A percentile compares a stretch with the other conserved stretches of the same genome.
Conservation (phyloP, 352 stramenopile genomes). For the Phytophthora pluvialis region DNA sequence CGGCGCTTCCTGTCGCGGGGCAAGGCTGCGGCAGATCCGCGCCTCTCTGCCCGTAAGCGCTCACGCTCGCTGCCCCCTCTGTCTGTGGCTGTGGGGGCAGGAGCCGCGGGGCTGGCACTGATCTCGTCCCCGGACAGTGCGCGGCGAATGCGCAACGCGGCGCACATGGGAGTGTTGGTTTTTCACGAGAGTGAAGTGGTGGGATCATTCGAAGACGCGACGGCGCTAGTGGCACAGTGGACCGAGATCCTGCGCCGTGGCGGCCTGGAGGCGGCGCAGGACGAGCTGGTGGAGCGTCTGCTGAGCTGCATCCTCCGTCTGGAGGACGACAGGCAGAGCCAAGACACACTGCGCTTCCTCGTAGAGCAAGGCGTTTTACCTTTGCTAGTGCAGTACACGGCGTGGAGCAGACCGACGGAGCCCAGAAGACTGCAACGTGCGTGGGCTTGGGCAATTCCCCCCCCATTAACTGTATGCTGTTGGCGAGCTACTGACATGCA, state of each 20-base stretch:
- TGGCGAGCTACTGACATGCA: background rate
- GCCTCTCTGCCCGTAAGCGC: constrained; percentile 12
- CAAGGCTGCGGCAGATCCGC: background rate
- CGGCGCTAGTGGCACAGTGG: constrained; percentile 9
- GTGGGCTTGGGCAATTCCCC: constrained; percentile 13
- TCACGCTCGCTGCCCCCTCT: constrained; percentile 22
- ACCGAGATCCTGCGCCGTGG: constrained; percentile 18
- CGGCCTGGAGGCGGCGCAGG: constrained; percentile 24
- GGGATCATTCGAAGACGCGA: constrained; percentile 13
- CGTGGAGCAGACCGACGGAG: constrained; percentile 41
- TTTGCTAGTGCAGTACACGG: constrained; percentile 48
- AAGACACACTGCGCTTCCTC: constrained; percentile 38
- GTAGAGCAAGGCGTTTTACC: constrained; percentile 33
- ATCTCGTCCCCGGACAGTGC: constrained; percentile 12
- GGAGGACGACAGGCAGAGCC: constrained; percentile 15
- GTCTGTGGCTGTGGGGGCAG: constrained; percentile 21
- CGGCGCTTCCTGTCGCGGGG: constrained; percentile 17
- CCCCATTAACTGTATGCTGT: background rate
- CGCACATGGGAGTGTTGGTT: constrained; percentile 39
- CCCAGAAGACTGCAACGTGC: constrained; percentile 39
- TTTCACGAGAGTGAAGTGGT: constrained; percentile 28
- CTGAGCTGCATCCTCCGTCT: constrained; percentile 29
- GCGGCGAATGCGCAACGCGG: constrained; percentile 30
- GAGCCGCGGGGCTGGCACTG: constrained; percentile 22
- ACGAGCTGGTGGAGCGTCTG: constrained; percentile 31